Evolutionary conservation across 306 rosid genomes (phyloP), one percentile per base, ranked within the genome.

Genomic region (Myrica gale): DNA sequence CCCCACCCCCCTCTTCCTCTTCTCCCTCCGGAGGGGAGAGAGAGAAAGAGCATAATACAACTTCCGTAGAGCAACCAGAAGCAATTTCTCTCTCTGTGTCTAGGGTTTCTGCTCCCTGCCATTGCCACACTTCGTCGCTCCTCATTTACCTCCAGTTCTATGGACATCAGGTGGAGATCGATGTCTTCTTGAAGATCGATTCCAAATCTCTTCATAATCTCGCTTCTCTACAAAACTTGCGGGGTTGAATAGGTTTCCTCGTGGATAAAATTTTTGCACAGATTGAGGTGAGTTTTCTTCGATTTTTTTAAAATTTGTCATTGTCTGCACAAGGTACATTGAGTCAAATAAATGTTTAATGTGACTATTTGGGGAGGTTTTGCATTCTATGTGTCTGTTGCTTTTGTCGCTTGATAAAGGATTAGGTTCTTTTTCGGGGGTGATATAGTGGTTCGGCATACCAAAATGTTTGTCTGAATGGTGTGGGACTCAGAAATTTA

Each of bases 81-180:
- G 21, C 56, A 26, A 78, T 65, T 82, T 74, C 62, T 63, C 82
- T 41, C 58, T 26, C 15, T 55, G 19, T 54, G 46, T 52, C 76
- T 77, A 74, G 82, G 84, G 82, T 80, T 83, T 80, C 68, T 47
- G n/a, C 23, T 73, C 54, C 52, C 78, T 32, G 13, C 79, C 82
- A 74, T 82, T 74, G 71, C 46, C 50, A 44, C 53, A 75, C 32
- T 71, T 69, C 50, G 43, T 46, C 53, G n/a, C 51, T 73, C 21
- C 45, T 56, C 77, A 11, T 52, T 46, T 15, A n/a, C 69, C 16
- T 69, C 32, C 69, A 39, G 1, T 23, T 58, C 63, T 63, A 1
- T 51, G 42, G 61, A 3, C 74, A 37, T 47, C 20, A 26, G 71
- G 9, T 46, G 12, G 75, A n/a, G 57, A 79, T 68, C 76, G 1